These are phyloP conservation scores for Sporothrix dimorphospora DNA, from an alignment of 2,329 filamentous ascomycete genomes.

Conservation along the genomic window DNA sequence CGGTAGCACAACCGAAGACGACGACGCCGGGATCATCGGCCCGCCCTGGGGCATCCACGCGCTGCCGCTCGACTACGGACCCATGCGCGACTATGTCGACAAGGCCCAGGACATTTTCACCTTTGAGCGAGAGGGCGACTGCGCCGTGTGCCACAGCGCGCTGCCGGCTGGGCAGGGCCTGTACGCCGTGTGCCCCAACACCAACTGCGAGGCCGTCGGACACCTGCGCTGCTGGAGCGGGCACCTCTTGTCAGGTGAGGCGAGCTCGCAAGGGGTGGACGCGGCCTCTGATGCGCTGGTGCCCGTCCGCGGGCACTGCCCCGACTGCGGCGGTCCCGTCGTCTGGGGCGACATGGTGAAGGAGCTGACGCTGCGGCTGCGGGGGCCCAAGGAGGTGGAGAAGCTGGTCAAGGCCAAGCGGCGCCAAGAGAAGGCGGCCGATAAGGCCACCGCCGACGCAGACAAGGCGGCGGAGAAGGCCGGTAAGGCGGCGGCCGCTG, in stretches of 20 bases:
- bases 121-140: constrained; percentile 60
- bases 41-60: constrained; percentile 54
- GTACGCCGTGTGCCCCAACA: constrained; percentile 60
- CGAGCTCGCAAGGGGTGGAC: constrained; percentile 21
- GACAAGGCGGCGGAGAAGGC: background rate
- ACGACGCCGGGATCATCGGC: background rate
- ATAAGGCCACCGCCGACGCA: background rate
- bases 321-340: constrained; percentile 64
- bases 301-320: constrained; percentile 72
- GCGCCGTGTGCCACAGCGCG: constrained; percentile 54
- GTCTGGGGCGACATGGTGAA: constrained; percentile 80
- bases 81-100: constrained; percentile 56
- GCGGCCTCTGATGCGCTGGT: too few species aligned
- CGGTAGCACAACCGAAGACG: background rate
- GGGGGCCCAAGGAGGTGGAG: constrained; percentile 71
- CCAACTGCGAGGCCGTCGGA: constrained; percentile 58
- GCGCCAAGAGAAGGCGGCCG: constrained; percentile 26
- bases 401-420: constrained; percentile 61
- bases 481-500: background rate
- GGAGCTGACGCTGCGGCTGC: constrained; percentile 74
- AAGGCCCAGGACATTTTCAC: constrained; percentile 59
- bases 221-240: constrained; percentile 64
- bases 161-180: constrained; percentile 55
- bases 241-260: constrained; percentile 50
- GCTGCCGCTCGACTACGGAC: constrained; percentile 58